These are phyloP conservation scores for Pythium volutum DNA, from an alignment of 352 stramenopile species.

Conservation along the genomic window DNA sequence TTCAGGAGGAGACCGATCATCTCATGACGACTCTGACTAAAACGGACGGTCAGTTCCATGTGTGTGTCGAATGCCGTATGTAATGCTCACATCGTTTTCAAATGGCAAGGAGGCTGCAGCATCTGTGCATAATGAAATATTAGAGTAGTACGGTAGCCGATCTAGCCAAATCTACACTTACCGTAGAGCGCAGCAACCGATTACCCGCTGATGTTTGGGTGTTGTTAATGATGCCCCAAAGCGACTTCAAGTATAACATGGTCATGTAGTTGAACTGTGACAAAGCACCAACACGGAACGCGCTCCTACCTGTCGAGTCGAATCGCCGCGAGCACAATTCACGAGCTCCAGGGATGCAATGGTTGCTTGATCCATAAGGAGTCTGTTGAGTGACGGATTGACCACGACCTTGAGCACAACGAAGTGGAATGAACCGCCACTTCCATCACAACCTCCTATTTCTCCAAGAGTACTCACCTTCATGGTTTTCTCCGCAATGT, in stretches of 20 bases:
- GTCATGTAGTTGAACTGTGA: not conserved
- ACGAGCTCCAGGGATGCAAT: constrained; percentile 71
- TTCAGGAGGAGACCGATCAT: constrained; percentile 69
- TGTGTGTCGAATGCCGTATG: not conserved
- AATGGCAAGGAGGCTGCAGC: constrained; percentile 65
- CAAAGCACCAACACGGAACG: not conserved
- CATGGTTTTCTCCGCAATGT: constrained; percentile 79
- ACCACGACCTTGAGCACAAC: constrained; percentile 52
- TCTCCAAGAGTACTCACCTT: constrained; percentile 36
- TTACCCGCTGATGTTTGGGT: constrained; percentile 75
- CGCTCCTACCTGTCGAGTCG: constrained; percentile 42
- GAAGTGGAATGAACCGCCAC: not conserved
- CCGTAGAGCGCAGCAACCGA: constrained; percentile 71
- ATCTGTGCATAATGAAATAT: constrained; percentile 42
- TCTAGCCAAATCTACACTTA: constrained; percentile 19
- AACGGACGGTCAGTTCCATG: not conserved
- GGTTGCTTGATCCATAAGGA: constrained; percentile 85
- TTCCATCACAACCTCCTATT: not conserved
- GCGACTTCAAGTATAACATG: constrained; percentile 43
- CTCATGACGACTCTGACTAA: constrained; percentile 53
- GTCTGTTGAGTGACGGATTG: constrained; percentile 63
- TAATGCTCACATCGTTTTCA: constrained; percentile 78
- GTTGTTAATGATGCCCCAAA: constrained; percentile 77
- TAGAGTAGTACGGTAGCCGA: not conserved
- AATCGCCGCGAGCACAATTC: constrained; percentile 50